Evolutionary conservation across 192 early-diverging fungal species (phyloP), one percentile per base, ranked within the genome.

Genomic region (Lobosporangium transversale): DNA sequence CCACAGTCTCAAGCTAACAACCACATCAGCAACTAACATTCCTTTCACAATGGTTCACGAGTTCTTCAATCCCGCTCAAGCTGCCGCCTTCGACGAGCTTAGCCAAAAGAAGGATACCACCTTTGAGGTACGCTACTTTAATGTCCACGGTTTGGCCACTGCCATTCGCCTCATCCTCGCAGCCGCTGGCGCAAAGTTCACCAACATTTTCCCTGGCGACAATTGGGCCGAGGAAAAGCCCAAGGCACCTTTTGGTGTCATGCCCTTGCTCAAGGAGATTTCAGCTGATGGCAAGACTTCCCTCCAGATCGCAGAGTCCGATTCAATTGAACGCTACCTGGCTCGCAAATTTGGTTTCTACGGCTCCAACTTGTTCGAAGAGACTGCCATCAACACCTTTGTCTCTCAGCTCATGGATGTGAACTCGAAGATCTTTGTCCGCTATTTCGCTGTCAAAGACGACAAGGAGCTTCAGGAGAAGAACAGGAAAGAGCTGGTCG

Each of bases 221-320:
- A 7, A 10, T n/a, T 85, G 84, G 86, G 70, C 80, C 1, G 40
- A 51, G 1, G 68, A 80, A 15, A 84, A 86, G 62, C n/a, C 52
- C n/a, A 40, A 69, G 15, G 59, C 80, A 32, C 84, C 84, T 17
- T 63, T 81, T 18, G 86, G 84, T 9, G 78, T 83, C 60, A 59
- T 87, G 9, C 86, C 86, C n/a, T 58, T 84, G 21, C 57, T 87
- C 12, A 59, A 68, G 6, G 84, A 85, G 60, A 78, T 51, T 26
- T 54, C 53, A 14, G 35, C 52, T 18, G 62, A 79, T n/a, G 64
- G 75, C 47, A 66, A 42, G 61, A 66, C 42, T 21, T 80, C 79
- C 49, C 52, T 71, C 11, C 10, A 66, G 0, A 58, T 87, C 0
- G 51, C 76, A 49, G 82, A 87, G 21, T 67, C 82, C 1, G 37